Conservation (phyloP, 768 basidiomycete genomes). For the Suillus weaverae region DNA sequence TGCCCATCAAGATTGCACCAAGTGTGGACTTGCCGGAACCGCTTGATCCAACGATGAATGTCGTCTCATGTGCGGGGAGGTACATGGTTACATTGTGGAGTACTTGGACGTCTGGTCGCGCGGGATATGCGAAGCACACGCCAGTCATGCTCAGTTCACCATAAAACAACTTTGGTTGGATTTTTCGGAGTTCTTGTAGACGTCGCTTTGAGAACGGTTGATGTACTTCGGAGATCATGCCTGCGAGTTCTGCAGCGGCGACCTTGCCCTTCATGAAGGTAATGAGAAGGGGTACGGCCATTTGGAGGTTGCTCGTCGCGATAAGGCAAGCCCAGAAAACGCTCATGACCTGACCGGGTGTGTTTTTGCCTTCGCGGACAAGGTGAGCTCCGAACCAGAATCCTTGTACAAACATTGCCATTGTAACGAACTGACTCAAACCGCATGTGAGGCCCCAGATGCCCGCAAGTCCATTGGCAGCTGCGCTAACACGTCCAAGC, state of each 20-base stretch:
- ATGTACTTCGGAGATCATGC: constrained; percentile 13
- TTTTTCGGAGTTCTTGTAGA: constrained; percentile 51
- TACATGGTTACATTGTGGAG: constrained; percentile 62
- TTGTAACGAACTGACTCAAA: constrained; percentile 75
- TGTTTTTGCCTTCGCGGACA: constrained; percentile 71
- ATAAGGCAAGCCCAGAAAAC: constrained; percentile 98
- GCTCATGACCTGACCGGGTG: constrained; percentile 84
- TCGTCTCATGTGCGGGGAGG: constrained; percentile 70
- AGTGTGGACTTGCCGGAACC: constrained; percentile 80
- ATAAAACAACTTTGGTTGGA: constrained; percentile 58
- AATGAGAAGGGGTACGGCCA: constrained; percentile 82
- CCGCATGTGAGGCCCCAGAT: constrained; percentile 78
- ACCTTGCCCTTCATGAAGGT: constrained; percentile 64
- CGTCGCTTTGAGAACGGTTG: constrained; percentile 14
- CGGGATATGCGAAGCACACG: constrained; percentile 73
- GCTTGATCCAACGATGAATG: constrained; percentile 78
- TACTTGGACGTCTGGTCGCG: constrained; percentile 61
- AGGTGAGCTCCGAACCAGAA: constrained; percentile 95
- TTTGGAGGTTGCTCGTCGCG: constrained; percentile 83
- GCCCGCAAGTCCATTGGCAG: constrained; percentile 54
- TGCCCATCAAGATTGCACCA: constrained; percentile 61
- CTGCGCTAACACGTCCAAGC: constrained; percentile 42
- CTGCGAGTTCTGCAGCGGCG: constrained; percentile 29
- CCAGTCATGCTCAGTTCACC: constrained; percentile 69
- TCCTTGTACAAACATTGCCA: constrained; percentile 93